phyloP scores from a whole-genome alignment of 2,329 filamentous ascomycete species.

The Fusarium pseudograminearum region DNA sequence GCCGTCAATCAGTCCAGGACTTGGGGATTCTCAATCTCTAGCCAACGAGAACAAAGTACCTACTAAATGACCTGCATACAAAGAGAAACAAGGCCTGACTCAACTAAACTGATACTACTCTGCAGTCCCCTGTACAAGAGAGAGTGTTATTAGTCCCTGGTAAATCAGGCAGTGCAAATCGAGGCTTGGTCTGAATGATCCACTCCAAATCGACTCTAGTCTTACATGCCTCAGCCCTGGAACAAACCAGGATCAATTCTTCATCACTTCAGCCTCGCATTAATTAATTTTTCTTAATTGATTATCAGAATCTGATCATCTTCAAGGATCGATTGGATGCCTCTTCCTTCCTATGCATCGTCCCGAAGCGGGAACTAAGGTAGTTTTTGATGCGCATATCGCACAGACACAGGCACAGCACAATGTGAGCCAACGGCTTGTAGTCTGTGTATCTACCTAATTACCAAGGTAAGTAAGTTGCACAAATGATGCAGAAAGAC shows the following conservation, averaged over 20 bases:
- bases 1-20: slow-evolving; percentile 12
- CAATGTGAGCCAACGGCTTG: slow-evolving; percentile 12
- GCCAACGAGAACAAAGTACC: slow-evolving; percentile 3
- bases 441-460: background rate
- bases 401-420: slow-evolving; percentile 22
- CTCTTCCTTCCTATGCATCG: slow-evolving; percentile 37
- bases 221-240: slow-evolving; percentile 40
- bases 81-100: slow-evolving; percentile 7
- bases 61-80: slow-evolving; percentile 34
- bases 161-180: slow-evolving; percentile 35
- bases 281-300: background rate
- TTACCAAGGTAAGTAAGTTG: background rate
- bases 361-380: slow-evolving; percentile 44
- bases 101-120: background rate
- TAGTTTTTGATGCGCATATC: slow-evolving; percentile 4
- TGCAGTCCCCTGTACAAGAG: too few species aligned
- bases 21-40: background rate
- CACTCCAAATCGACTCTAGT: background rate
- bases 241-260: slow-evolving; percentile 12
- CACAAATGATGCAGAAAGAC: slow-evolving; percentile 5
- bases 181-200: slow-evolving; percentile 40
- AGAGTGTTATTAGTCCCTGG: background rate
- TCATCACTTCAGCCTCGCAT: slow-evolving; percentile 44
- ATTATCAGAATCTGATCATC: slow-evolving; percentile 16
- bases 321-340: slow-evolving; percentile 44